Base-by-base conservation (phyloP, 495 filamentous ascomycete genomes). In the Penicilliopsis zonata region DNA sequence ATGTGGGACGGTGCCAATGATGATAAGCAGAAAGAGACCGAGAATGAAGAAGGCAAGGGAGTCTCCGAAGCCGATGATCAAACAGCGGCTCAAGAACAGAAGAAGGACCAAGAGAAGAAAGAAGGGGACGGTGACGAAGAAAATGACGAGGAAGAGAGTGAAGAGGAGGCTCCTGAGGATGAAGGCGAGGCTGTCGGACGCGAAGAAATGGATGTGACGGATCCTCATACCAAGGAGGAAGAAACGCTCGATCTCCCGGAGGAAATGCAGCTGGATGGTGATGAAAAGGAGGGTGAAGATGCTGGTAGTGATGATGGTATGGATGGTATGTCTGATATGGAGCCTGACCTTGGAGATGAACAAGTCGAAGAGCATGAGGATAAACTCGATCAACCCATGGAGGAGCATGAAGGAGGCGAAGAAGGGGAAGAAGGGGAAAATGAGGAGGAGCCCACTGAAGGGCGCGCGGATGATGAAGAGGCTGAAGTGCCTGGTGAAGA, bases 1-100 rank as follows among this genome's bases (percentile, higher is more conserved):
- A 79, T 95, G 63, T 98, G 90, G 90, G 86, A 96, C 55, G 86
- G 81, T 6, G 73, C 72, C 26, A 74, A 69, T 12, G 79, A 84
- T 30, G 78, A 86, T 10, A 64, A 79, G 18, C 76, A 85, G 33
- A 87, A 88, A 43, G 83, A 94, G 28, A 81, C 86, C 30, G 67
- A 84, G 40, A 80, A 75, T n/a, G 70, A 85, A 39, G 64, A 79
- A 41, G 61, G 68, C 7, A 74, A 77, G 43, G 79, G 81, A 12
- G 65, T 72, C 36, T 52, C 67, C 33, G 65, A 75, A 31, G 63
- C 78, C 12, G 74, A 84, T 33, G 66, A 82, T 40, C 70, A 79
- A 35, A 60, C 72, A 28, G 76, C 76, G 18, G 67, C 62, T 0
- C 66, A 74, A 34, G 62, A 77, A 30, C 57, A 78, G 20, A 58